A percentile compares a stretch with the other conserved stretches of the same genome.
Evolutionary conservation across 495 filamentous ascomycete genomes (phyloP).

Genomic region (Aspergillus cavernicola): DNA sequence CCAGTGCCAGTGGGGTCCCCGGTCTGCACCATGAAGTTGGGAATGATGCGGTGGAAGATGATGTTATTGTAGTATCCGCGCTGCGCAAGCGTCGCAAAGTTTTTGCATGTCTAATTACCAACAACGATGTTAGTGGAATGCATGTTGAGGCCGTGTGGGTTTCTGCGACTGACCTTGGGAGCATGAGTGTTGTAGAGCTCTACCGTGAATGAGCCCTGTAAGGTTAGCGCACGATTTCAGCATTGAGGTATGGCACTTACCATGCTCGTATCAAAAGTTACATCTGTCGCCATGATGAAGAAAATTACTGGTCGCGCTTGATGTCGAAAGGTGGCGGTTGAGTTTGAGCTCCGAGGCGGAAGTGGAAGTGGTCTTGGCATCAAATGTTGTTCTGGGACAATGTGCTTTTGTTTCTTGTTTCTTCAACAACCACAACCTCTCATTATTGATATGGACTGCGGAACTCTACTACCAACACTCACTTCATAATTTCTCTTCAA

Average conservation of each 20-base stretch:
- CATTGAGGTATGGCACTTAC: conserved; percentile 34
- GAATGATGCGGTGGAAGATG: conserved; percentile 92
- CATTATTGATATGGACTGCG: conserved; percentile 14
- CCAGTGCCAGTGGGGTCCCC: conserved; percentile 97
- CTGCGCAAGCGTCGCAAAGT: conserved; percentile 74
- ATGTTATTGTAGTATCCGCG: conserved; percentile 83
- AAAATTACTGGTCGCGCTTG: background rate
- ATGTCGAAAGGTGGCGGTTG: conserved; percentile 7
- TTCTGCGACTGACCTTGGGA: conserved; percentile 51
- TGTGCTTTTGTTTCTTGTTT: background rate
- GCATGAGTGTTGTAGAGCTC: conserved; percentile 87
- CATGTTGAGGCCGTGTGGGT: background rate
- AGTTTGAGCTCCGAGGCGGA: conserved; percentile 18
- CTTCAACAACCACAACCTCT: conserved; percentile 10
- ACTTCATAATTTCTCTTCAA: background rate
- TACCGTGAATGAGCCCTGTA: conserved; percentile 72
- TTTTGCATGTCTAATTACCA: conserved; percentile 66
- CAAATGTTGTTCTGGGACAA: conserved; percentile 9
- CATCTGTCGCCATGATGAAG: conserved; percentile 66
- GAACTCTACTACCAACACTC: background rate
- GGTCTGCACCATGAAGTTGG: conserved; percentile 95
- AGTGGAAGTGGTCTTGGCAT: conserved; percentile 23
- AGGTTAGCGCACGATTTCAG: conserved; percentile 17
- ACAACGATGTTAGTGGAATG: conserved; percentile 15
- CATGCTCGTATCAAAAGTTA: conserved; percentile 79